Percentiles rank a stretch among this genome's conserved stretches.
phyloP scores from a whole-genome alignment of 176 grass and related monocot species.

The Oryza punctata region DNA sequence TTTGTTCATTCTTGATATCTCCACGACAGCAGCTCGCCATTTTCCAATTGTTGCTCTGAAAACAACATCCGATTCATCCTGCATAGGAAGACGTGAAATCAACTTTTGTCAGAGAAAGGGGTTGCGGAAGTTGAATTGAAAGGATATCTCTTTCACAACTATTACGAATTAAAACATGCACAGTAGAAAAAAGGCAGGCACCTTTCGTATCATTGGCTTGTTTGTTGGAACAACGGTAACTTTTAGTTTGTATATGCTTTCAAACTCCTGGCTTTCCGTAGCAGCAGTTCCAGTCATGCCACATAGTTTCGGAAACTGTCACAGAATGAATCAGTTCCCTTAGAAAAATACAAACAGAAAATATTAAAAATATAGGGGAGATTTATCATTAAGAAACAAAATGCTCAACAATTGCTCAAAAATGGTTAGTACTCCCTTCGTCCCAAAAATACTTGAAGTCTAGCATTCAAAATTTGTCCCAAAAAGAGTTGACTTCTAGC shows the following conservation, averaged over 20 bases:
- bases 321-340: constrained; percentile 37
- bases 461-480: too few relatives aligned
- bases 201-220: constrained; percentile 98
- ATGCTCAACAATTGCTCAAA: constrained; percentile 24
- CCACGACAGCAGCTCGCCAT: constrained; percentile 94
- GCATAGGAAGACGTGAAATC: constrained; percentile 29
- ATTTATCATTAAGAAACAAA: constrained; percentile 1
- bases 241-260: constrained; percentile 99
- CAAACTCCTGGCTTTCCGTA: constrained; percentile 84
- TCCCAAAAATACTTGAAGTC: too few relatives aligned
- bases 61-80: constrained; percentile 99
- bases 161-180: neutral
- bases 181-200: constrained; percentile 36
- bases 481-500: too few relatives aligned
- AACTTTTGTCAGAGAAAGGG: constrained; percentile 2
- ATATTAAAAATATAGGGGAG: constrained; percentile 10
- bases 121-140: neutral
- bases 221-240: constrained; percentile 97
- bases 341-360: constrained; percentile 1
- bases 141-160: constrained; percentile 17
- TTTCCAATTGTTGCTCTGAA: constrained; percentile 95
- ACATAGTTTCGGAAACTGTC: constrained; percentile 94
- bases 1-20: constrained; percentile 98
- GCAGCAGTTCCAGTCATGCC: constrained; percentile 99
- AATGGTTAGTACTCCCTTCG: neutral